Evolutionary conservation across 805 yeast species (phyloP).

Genomic region (Candida montana): DNA sequence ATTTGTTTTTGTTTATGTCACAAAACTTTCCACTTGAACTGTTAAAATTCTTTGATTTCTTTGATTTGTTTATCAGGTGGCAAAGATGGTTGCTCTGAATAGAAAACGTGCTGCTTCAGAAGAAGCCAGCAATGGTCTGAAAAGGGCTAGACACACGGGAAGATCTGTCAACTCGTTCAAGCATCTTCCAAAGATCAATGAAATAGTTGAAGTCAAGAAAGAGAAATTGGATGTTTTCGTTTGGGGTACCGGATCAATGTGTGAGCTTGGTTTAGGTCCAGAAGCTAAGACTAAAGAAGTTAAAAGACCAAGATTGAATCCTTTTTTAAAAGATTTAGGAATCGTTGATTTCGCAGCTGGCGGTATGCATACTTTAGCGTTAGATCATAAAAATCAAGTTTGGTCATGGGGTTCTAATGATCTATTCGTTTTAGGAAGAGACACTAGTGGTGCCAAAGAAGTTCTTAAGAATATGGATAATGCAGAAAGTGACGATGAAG

Average conservation of each 20-base stretch:
- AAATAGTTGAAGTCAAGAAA: conserved; percentile 20
- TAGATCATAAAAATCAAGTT: conserved; percentile 68
- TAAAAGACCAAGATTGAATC: conserved; percentile 90
- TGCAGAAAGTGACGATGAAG: conserved; percentile 49
- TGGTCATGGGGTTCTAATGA: conserved; percentile 99
- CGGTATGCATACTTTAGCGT: conserved; percentile 88
- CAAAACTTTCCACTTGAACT: neutral
- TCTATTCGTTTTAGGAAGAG: conserved; percentile 86
- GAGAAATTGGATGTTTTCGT: conserved; percentile 68
- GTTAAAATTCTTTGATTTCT: neutral
- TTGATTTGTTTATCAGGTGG: neutral
- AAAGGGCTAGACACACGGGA: conserved; percentile 25
- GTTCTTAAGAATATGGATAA: conserved; percentile 63
- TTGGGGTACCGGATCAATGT: conserved; percentile 97
- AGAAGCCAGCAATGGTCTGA: conserved; percentile 12
- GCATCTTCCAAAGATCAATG: conserved; percentile 23
- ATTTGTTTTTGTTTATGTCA: conserved; percentile 2
- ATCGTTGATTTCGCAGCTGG: conserved; percentile 90
- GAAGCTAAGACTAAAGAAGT: conserved; percentile 87
- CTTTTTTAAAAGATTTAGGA: conserved; percentile 62
- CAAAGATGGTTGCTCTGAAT: conserved; percentile 21
- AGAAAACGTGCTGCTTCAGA: conserved; percentile 23
- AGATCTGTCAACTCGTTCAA: conserved; percentile 25
- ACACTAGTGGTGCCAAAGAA: conserved; percentile 62
- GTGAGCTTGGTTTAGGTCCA: conserved; percentile 97